These are phyloP conservation scores for Ogataea degrootiae DNA, from an alignment of 805 yeast genomes.

Conservation along the genomic window DNA sequence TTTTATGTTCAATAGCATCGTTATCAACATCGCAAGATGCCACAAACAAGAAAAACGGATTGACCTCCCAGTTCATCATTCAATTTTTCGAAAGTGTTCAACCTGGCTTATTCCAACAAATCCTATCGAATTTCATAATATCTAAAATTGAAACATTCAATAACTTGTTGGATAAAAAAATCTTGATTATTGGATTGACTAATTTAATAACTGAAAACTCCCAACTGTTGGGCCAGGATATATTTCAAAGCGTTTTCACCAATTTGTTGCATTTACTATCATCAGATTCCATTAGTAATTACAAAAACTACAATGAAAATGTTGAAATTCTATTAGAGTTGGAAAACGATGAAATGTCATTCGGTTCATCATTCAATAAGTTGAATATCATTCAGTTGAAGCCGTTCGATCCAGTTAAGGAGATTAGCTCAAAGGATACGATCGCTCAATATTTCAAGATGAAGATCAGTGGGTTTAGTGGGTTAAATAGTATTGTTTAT, in stretches of 20 bases:
- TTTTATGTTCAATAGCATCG: constrained; percentile 38
- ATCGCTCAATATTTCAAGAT: constrained; percentile 32
- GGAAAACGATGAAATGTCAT: constrained; percentile 56
- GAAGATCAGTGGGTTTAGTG: constrained; percentile 18
- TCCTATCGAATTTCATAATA: constrained; percentile 43
- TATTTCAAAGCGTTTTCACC: constrained; percentile 40
- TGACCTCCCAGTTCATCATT: constrained; percentile 44
- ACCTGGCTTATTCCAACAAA: constrained; percentile 49
- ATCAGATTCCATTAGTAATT: constrained; percentile 32
- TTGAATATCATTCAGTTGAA: constrained; percentile 57
- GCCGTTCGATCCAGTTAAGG: constrained; percentile 67
- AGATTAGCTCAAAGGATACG: constrained; percentile 31
- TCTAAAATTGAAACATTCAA: constrained; percentile 42
- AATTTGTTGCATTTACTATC: constrained; percentile 34
- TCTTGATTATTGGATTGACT: constrained; percentile 45
- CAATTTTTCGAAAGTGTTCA: constrained; percentile 72
- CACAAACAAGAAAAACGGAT: constrained; percentile 19
- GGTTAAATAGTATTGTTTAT: constrained; percentile 7
- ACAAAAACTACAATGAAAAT: constrained; percentile 32
- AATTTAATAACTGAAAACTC: constrained; percentile 40
- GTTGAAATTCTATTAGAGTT: constrained; percentile 52
- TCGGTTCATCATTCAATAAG: constrained; percentile 82
- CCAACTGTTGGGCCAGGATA: constrained; percentile 31
- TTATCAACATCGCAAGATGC: constrained; percentile 26
- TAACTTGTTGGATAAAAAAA: constrained; percentile 39